Conservation (phyloP, 2,329 filamentous ascomycete species). For the Arthrinium puccinioides region DNA sequence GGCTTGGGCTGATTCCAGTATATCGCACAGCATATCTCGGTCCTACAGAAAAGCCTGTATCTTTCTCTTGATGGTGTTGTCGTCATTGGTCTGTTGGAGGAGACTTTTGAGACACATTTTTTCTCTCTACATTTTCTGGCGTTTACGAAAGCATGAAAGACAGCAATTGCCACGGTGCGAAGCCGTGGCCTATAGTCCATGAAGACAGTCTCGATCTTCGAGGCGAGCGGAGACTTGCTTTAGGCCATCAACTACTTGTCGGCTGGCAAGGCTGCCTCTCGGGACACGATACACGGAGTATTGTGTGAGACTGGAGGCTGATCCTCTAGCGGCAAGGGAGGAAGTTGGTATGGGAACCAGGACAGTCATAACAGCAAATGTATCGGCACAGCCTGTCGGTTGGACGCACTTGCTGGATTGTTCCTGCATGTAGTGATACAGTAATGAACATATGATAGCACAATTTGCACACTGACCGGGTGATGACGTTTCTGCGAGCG, state of each 20-base stretch:
- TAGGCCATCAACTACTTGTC: too few species aligned
- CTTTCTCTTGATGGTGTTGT: slow-evolving; percentile 8
- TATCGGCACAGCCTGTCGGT: neutral
- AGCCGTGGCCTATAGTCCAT: slow-evolving; percentile 8
- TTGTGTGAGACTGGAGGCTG: too few species aligned
- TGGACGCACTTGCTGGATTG: neutral
- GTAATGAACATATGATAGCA: slow-evolving; percentile 25
- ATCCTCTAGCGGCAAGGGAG: neutral
- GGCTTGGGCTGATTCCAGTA: too few species aligned
- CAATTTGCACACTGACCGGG: neutral
- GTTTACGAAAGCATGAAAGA: slow-evolving; percentile 18
- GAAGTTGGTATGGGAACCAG: neutral
- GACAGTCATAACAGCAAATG: neutral
- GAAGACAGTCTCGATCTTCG: neutral
- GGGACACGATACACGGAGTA: too few species aligned
- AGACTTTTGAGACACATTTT: slow-evolving; percentile 7
- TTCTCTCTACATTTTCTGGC: slow-evolving; percentile 12
- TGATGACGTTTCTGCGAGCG: too few species aligned
- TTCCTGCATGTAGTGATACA: slow-evolving; percentile 26
- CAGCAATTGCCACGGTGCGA: slow-evolving; percentile 13
- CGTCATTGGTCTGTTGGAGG: slow-evolving; percentile 10
- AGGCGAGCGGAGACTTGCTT: neutral
- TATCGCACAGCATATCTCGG: too few species aligned
- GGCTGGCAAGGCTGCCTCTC: too few species aligned
- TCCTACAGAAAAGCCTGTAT: too few species aligned